Conservation (phyloP, 2,329 filamentous ascomycete genomes). For the Calonectria crousiana region DNA sequence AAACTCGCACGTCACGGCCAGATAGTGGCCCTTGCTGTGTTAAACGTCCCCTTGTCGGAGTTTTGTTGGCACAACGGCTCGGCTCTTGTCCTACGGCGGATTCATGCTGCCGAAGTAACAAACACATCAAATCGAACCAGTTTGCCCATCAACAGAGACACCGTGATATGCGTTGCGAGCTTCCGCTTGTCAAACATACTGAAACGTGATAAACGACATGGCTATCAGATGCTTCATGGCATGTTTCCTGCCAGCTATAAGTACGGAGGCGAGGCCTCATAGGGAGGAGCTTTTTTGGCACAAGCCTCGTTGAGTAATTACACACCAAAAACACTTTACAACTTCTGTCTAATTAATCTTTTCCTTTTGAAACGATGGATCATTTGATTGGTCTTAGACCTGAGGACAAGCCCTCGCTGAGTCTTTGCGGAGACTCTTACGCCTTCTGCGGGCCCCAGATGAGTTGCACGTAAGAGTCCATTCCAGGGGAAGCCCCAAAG, state of each 20-base stretch:
- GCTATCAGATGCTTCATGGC: neutral
- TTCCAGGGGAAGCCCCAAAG: neutral
- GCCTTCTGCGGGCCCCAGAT: constrained; percentile 37
- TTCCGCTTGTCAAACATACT: constrained; percentile 4
- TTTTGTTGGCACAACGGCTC: neutral
- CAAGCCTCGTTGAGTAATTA: neutral
- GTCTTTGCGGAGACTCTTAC: constrained; percentile 33
- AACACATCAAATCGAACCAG: neutral
- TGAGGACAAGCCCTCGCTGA: constrained; percentile 31
- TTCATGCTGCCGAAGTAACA: neutral
- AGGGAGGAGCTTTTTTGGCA: neutral
- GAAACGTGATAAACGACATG: neutral
- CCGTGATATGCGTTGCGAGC: neutral
- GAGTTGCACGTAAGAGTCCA: constrained; percentile 35
- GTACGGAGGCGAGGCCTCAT: neutral
- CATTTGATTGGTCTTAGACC: constrained; percentile 2
- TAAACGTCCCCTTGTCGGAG: neutral
- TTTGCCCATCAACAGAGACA: neutral
- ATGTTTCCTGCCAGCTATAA: neutral
- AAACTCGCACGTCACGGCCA: neutral
- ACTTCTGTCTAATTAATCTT: neutral
- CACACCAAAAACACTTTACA: neutral
- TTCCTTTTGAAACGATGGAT: neutral
- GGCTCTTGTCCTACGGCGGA: neutral
- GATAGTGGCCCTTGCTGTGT: neutral